These are phyloP conservation scores for Naganishia vaughanmartiniae DNA, from an alignment of 768 basidiomycete genomes.

Conservation along the genomic window DNA sequence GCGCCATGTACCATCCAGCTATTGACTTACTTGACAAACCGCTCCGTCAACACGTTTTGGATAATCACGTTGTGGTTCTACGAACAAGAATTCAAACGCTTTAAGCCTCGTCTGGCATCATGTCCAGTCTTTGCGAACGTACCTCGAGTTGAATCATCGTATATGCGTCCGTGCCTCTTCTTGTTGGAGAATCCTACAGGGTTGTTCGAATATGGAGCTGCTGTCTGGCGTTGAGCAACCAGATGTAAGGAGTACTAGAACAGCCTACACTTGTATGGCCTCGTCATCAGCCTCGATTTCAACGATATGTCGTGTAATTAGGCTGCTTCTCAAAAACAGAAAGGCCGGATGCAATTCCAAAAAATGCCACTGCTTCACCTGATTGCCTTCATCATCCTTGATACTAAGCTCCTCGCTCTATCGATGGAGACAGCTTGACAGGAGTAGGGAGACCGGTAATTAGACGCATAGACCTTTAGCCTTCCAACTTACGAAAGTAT, in stretches of 20 bases:
- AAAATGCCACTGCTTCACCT: slow-evolving; percentile 11
- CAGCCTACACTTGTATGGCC: not conserved
- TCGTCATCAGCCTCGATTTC: slow-evolving; percentile 5
- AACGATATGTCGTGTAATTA: not conserved
- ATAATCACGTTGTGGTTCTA: slow-evolving; percentile 88
- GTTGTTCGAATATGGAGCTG: not conserved
- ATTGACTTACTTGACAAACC: slow-evolving; percentile 70
- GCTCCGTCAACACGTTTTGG: slow-evolving; percentile 80
- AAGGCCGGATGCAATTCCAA: slow-evolving; percentile 9
- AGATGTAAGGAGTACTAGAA: not conserved
- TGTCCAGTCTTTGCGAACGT: not conserved
- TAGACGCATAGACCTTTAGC: too few species aligned
- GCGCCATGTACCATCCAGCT: not conserved
- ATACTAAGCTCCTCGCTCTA: too few species aligned
- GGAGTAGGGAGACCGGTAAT: too few species aligned
- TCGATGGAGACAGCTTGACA: too few species aligned
- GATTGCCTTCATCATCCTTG: not conserved
- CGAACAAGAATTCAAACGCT: not conserved
- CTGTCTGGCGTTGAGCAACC: not conserved
- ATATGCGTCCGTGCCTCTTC: not conserved
- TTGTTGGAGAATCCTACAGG: not conserved
- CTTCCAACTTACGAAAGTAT: not conserved
- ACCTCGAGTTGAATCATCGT: slow-evolving; percentile 30
- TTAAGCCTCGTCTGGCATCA: not conserved
- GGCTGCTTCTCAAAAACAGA: not conserved